Evolutionary conservation across 2,329 filamentous ascomycete species (phyloP), one percentile per base, ranked within the genome.

Genomic region (Alternaria arborescens): DNA sequence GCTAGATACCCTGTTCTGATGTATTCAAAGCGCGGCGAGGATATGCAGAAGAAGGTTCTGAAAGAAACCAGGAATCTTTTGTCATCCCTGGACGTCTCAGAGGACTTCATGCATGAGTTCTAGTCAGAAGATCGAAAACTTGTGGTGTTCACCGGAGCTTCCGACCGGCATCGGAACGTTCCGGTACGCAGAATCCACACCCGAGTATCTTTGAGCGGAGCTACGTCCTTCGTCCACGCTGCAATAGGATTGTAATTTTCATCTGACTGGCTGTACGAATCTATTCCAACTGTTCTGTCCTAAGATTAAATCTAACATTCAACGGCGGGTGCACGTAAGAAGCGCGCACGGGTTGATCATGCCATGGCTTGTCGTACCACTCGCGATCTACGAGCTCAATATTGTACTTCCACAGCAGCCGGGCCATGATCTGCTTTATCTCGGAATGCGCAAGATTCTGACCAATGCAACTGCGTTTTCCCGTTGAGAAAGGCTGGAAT

Each of bases 301-400:
- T 55, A 10, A 55, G 32, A 41, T 1, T 22, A 14, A 55, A 34
- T 26, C 26, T 50, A 7, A 50, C 53, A 14, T 34, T 43, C 53
- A 56, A 43, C 12, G 53, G 44, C 12, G 53, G 53, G 12, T 50
- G 53, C 44, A 56, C 53, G 8, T 50, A 56, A 42, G 53, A 50
- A 32, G 53, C 53, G n/a, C 53, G 43, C 14, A 56, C 53, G 10
- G 12, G 26, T 30, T 56, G 53, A 48, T 56, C 44, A 32, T 41
- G 34, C 43, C 53, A 50, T 18, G 18, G 22, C 16, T 41, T 48
- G 12, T 48, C 14, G 4, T 40, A 22, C 53, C 43, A 55, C 5
- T 48, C 53, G 18, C 44, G 24, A 7, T 55, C 53, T n/a, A 42
- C 43, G 7, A 55, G 53, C 43, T 55, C 53, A 40, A 50, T 4